Base-by-base conservation (phyloP, 352 stramenopile genomes). In the Pythium guiyangense region DNA sequence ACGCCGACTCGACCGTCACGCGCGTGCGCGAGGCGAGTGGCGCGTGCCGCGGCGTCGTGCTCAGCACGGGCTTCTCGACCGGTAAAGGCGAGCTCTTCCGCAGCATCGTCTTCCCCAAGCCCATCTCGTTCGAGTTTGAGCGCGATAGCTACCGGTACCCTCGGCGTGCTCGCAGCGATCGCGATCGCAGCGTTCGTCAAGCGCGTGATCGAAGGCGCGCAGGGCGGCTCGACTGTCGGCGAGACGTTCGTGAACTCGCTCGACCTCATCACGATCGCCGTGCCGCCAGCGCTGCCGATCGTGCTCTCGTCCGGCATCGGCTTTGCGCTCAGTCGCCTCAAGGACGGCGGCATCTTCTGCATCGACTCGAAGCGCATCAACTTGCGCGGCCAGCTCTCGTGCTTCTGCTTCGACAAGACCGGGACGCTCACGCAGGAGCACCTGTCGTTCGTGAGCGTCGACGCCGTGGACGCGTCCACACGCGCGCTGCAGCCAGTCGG, bases 361-460 rank as follows among this genome's bases (percentile, higher is more conserved):
- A 82, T 90, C 37, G 71, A 91, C 59, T 61, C 81, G 12, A 63
- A 85, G 49, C 74, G 79, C 5, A 73, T 92, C 60, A 90, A 88
- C 57, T 63, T 86, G 34, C 70, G 72, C 4, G 81, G 81, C 2
- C 79, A 92, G 46, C 60, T 92, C 10, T 64, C 88, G 44, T 86
- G 71, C 48, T 90, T 90, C 40, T 90, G 79, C 63, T 92, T 92
- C 29, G 82, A 92, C 67, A 92, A 92, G 67, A 92, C 82, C 10
- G 82, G 82, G 4, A 92, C 82, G 17, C 64, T 92, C 6, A 88
- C 82, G 6, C 84, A 69, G 39, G 82, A 92, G n/a, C 71, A 81
- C 39, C 45, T 92, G 18, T 70, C 88, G 39, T 86, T 89, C 51
- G 52, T 29, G 29, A 50, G 52, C 20, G 52, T 57, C 26, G 52